Base-by-base conservation (phyloP, 345 rosid genomes). In the Hibiscus mutabilis region DNA sequence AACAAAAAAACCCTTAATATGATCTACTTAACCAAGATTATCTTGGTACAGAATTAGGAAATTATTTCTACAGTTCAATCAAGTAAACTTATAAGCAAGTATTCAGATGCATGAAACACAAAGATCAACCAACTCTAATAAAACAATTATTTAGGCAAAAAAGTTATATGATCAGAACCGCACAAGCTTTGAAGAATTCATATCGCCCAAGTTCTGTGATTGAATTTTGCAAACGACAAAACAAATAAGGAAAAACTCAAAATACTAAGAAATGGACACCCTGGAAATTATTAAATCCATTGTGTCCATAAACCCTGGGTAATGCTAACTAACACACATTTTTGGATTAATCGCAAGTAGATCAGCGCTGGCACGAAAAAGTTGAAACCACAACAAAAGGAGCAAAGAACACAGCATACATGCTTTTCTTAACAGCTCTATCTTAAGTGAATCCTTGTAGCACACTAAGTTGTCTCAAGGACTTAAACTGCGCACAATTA, bases 121-220 rank as follows among this genome's bases (percentile, higher is more conserved):
- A 68, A 19, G 51, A 53, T 33, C 29, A 35, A 66, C 18, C 37
- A 46, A 66, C 57, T 40, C 37, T 24, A 7, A 46, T 66, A 24
- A 24, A 46, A 2, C 3, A 46, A 44, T 3, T 14, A 22, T 46
- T 13, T 55, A 2, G 6, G 29, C 2, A 2, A 2, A 6, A 18
- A 52, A n/a, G 10, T 69, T 3, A 51, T n/a, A 3, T 18, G 65
- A 55, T 24, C 59, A 29, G 40, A 58, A 21, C 65, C 2, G 59
- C 68, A 76, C 1, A 35, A 13, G 15, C 11, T 31, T 49, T 16
- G 19, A 18, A 66, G 71, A 69, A n/a, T 70, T 74, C 66, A 61
- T 47, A 10, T 37, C 0, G n/a, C 9, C 60, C 10, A 66, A 58
- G 44, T 49, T 65, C 46, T 11, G 22, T 10, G 44, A 19, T 16